A percentile compares a stretch with the other conserved stretches of the same genome.
Evolutionary conservation across 148 eudicot species (phyloP).

Genomic region (Nepenthes mirabilis): DNA sequence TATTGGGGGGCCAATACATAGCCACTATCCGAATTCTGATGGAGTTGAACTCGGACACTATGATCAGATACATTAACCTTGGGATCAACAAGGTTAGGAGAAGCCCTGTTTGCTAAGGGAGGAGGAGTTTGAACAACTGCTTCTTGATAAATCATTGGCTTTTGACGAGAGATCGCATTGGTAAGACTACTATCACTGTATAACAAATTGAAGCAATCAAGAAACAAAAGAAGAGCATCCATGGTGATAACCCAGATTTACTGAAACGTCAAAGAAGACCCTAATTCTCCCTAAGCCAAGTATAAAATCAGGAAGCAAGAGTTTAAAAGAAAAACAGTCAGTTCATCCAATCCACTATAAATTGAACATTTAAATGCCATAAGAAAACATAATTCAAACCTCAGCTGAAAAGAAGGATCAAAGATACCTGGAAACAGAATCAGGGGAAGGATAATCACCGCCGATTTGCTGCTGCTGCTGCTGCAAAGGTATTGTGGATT

Average conservation of each 20-base stretch:
- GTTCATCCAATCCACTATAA: neutral
- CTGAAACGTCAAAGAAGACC: no score
- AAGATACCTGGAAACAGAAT: neutral
- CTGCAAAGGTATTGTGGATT: neutral
- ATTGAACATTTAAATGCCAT: neutral
- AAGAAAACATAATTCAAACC: neutral
- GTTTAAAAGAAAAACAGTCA: no score
- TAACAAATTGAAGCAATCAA: constrained; percentile 2
- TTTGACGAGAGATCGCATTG: constrained; percentile 32
- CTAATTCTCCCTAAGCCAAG: no score
- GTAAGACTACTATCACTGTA: constrained; percentile 35
- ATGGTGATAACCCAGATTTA: no score
- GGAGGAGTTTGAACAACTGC: constrained; percentile 22
- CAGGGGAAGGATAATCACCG: neutral
- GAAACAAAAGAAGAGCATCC: neutral
- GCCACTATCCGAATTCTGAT: constrained; percentile 45
- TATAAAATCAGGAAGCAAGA: no score
- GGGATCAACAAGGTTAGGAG: constrained; percentile 13
- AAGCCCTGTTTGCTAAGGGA: constrained; percentile 11
- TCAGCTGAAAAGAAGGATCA: no score
- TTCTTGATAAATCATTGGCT: constrained; percentile 31
- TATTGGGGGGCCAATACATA: constrained; percentile 39
- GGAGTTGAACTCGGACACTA: constrained; percentile 31
- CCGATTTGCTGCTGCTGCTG: neutral
- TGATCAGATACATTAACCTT: constrained; percentile 19